These are phyloP conservation scores for Pseudoturritis turrita DNA, from an alignment of 345 rosid genomes.

Conservation along the genomic window DNA sequence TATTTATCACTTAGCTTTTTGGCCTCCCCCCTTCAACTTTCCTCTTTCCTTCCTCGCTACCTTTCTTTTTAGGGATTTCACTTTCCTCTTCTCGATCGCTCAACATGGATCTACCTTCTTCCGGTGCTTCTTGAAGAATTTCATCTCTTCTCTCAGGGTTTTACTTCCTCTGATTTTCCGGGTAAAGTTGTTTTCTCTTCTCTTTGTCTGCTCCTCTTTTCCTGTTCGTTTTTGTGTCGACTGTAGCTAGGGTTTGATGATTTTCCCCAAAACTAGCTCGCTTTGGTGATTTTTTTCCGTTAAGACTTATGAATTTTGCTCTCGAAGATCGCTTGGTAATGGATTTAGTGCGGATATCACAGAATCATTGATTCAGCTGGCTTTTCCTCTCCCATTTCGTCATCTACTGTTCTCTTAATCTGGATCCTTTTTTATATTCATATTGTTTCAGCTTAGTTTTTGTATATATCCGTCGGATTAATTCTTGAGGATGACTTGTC, in stretches of 20 bases:
- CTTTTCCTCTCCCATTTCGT: neutral
- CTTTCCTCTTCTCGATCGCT: slow-evolving; percentile 31
- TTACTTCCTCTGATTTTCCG: slow-evolving; percentile 8
- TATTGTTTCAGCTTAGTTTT: neutral
- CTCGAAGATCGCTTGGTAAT: neutral
- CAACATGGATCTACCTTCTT: slow-evolving; percentile 42
- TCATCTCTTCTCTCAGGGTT: neutral
- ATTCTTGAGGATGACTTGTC: slow-evolving; percentile 6
- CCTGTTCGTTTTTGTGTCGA: neutral
- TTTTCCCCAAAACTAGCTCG: neutral
- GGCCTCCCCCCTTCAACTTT: slow-evolving; percentile 22
- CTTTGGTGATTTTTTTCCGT: too few species aligned
- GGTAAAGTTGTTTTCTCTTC: slow-evolving; percentile 10
- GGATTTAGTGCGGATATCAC: neutral
- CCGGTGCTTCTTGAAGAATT: slow-evolving; percentile 22
- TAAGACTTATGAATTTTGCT: slow-evolving; percentile 20
- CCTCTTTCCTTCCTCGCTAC: slow-evolving; percentile 17
- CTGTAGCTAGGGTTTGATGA: slow-evolving; percentile 37
- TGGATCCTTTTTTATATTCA: neutral
- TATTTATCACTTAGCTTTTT: slow-evolving; percentile 33
- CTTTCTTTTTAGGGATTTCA: slow-evolving; percentile 42
- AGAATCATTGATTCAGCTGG: neutral
- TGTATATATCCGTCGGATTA: neutral
- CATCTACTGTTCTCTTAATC: neutral
- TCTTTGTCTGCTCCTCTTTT: neutral